phyloP scores from a whole-genome alignment of 192 early-diverging fungal species.

The Coemansia sp. region DNA sequence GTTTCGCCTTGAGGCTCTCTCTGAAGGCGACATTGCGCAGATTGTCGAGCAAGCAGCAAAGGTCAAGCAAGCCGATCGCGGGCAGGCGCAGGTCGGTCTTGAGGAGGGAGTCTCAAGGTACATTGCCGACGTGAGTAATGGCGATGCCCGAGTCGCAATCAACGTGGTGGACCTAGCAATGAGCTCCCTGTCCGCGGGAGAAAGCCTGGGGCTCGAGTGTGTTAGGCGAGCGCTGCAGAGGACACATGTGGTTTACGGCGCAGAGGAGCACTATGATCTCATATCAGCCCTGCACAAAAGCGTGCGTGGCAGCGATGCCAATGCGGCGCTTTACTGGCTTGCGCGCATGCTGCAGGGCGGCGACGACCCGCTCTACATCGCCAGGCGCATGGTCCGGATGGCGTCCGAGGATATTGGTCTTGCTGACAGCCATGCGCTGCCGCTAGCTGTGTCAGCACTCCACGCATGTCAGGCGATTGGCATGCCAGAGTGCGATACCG shows the following conservation, averaged over 20 bases:
- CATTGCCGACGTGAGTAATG: constrained; percentile 74
- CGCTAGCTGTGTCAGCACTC: constrained; percentile 73
- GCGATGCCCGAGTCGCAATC: constrained; percentile 62
- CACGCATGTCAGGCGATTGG: constrained; percentile 88
- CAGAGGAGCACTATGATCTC: constrained; percentile 88
- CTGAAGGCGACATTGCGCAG: constrained; percentile 57
- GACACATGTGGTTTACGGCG: constrained; percentile 81
- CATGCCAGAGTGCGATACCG: constrained; percentile 91
- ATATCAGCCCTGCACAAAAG: constrained; percentile 92
- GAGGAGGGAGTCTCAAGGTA: constrained; percentile 34
- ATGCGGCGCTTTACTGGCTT: constrained; percentile 87
- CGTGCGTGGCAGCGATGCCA: constrained; percentile 80
- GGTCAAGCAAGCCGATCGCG: constrained; percentile 57
- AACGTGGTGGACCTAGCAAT: constrained; percentile 40
- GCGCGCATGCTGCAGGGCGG: constrained; percentile 88
- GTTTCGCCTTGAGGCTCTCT: constrained; percentile 72
- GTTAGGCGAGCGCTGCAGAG: constrained; percentile 77
- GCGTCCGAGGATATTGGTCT: constrained; percentile 91
- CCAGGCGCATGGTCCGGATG: constrained; percentile 75
- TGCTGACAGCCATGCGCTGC: constrained; percentile 78
- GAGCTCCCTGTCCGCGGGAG: constrained; percentile 23
- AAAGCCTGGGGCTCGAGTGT: constrained; percentile 51
- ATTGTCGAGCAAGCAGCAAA: constrained; percentile 65
- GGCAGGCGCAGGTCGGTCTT: constrained; percentile 24
- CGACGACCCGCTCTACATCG: constrained; percentile 90